Conservation (phyloP, 192 early-diverging fungal species). For the Backusella circina region DNA sequence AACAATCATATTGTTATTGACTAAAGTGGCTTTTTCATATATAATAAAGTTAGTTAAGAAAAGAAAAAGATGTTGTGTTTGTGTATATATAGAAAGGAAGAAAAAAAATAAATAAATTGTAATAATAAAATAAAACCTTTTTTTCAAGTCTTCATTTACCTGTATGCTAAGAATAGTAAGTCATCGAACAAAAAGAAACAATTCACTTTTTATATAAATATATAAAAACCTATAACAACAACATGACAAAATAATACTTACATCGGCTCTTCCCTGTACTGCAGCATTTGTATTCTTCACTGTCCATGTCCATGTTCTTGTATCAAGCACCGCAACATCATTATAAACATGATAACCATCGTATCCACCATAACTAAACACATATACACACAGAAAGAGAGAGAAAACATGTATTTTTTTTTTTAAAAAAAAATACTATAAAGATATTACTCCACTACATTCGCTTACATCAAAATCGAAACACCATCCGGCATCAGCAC, state of each 20-base stretch:
- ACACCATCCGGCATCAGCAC: conserved; percentile 29
- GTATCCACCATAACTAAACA: conserved; percentile 31
- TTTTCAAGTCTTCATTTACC: conserved; percentile 16
- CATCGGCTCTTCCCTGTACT: conserved; percentile 33
- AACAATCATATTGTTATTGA: conserved; percentile 33
- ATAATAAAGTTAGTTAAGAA: not conserved
- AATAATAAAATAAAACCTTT: too few species aligned
- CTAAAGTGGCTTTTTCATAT: conserved; percentile 23
- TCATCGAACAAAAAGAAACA: not conserved
- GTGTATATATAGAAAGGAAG: not conserved
- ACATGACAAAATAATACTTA: conserved; percentile 16
- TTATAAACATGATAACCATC: conserved; percentile 35
- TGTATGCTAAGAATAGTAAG: conserved; percentile 22
- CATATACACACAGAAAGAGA: too few species aligned
- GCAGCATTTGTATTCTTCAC: conserved; percentile 32
- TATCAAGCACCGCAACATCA: conserved; percentile 29
- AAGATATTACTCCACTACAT: too few species aligned
- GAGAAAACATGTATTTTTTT: not conserved
- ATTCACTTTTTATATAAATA: not conserved
- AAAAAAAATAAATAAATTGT: not conserved
- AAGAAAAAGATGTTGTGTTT: not conserved
- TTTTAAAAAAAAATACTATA: too few species aligned
- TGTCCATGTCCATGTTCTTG: conserved; percentile 32
- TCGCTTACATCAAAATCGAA: conserved; percentile 30
- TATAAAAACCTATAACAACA: not conserved